Evolutionary conservation across 1,284 basidiomycete species (phyloP), one percentile per base, ranked within the genome.

Genomic region (Trametes sp.): DNA sequence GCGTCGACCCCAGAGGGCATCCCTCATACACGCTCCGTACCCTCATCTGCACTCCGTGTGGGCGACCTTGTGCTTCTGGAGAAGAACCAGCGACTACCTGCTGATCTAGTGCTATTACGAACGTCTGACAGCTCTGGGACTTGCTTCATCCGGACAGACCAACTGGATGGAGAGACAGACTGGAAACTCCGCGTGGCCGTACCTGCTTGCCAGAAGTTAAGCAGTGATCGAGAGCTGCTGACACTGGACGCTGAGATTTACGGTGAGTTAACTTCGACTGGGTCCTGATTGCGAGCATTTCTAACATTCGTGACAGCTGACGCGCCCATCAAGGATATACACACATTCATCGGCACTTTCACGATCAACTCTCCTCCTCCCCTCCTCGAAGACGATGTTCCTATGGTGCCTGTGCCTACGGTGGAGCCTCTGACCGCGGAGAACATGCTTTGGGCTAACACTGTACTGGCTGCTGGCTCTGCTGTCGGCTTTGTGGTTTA

Each of bases 91-190:
- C 86, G 98, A 13, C 95, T 99, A 0, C 98, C 98, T 0, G 94
- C 98, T 1, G 98, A 99, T 72, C 85, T 98, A 76, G 87, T 98
- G 1, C 82, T 99, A 19, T 81, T 99, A 9, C 87, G 90, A 38
- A 98, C 97, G 0, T 92, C 89, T 2, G 96, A 96, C 67, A 77
- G 84, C 4, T 88, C 90, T 35, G 98, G 98, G 1, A 96, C 96
- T 1, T 98, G 97, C 75, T 99, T 99, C 76, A 93, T 99, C 57
- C 85, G 97, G 6, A 99, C 98, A 0, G 98, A 99, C 77, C 98
- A 99, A 74, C 84, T 99, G 11, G 98, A 99, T 70, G 98, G 98
- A 48, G 98, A 99, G 78, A 99, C 98, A 1, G 98, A 99, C 72
- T 99, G 98, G 98, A 99, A 99, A 76, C 81, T 98, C 54, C 88